These are phyloP conservation scores for Parachlorella kessleri DNA, from an alignment of 139 green algal genomes.

Conservation along the genomic window DNA sequence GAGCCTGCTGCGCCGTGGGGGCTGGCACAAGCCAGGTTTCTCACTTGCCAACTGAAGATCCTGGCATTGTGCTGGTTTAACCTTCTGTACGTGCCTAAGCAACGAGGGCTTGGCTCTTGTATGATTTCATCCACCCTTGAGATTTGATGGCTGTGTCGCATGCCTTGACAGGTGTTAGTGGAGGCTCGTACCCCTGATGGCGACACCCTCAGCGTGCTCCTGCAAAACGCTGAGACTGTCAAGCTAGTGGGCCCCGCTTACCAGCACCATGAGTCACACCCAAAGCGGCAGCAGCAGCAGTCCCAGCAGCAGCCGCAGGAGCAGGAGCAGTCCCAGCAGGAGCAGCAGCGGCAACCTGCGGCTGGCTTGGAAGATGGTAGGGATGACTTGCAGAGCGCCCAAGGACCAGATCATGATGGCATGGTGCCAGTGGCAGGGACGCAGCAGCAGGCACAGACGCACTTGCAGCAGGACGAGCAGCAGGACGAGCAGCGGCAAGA, in stretches of 20 bases:
- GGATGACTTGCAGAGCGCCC: background rate
- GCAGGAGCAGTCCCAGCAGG: background rate
- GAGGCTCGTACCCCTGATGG: constrained; percentile 60
- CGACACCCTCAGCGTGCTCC: constrained; percentile 37
- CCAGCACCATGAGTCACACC: background rate
- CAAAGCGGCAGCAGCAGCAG: no score
- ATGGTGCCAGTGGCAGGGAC: background rate
- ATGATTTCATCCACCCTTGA: no score
- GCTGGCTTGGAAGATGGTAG: background rate
- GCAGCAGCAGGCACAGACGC: background rate
- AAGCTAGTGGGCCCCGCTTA: constrained; percentile 64
- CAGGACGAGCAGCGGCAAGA: background rate
- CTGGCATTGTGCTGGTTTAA: no score
- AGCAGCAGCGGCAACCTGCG: background rate
- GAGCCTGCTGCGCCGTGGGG: no score
- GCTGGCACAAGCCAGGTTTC: no score
- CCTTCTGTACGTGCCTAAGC: no score
- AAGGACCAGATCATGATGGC: no score
- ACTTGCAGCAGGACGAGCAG: background rate
- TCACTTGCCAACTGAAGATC: no score
- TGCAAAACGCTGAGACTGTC: constrained; percentile 96
- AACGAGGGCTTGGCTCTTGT: no score
- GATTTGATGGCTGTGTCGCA: no score
- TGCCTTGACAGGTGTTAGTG: constrained; percentile 79
- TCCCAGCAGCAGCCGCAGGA: constrained; percentile 4